Conservation (phyloP, 2,329 filamentous ascomycete genomes). For the Beauveria sp. region DNA sequence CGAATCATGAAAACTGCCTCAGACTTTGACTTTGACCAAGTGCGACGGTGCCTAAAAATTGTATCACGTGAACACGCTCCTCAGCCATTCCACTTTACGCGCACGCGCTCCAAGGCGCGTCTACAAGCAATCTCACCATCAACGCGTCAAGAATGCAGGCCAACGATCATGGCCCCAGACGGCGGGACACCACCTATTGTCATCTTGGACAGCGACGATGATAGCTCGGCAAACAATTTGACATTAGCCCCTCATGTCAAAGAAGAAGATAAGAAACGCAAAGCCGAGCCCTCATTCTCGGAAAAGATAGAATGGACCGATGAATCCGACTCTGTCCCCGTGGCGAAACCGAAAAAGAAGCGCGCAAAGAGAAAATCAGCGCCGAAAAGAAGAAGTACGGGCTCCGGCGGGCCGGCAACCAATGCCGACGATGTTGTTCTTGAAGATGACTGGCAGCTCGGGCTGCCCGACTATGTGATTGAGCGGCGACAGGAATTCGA, state of each 20-base stretch:
- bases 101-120: neutral
- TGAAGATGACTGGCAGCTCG: conserved; percentile 39
- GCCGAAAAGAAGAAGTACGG: conserved; percentile 20
- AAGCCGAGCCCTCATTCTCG: conserved; percentile 26
- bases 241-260: neutral
- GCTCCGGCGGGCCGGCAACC: conserved; percentile 15
- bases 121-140: neutral
- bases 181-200: neutral
- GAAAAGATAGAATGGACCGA: conserved; percentile 49
- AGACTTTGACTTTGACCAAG: neutral
- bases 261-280: conserved; percentile 26
- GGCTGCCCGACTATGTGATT: conserved; percentile 67
- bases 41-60: neutral
- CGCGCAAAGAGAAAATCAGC: conserved; percentile 27
- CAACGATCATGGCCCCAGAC: neutral
- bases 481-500: conserved; percentile 65
- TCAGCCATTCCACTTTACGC: neutral
- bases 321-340: conserved; percentile 54
- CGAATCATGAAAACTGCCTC: neutral
- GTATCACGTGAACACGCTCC: conserved; percentile 10
- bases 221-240: neutral
- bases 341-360: conserved; percentile 38
- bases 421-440: conserved; percentile 29
- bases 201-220: conserved; percentile 8
- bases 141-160: neutral